Evolutionary conservation across 2,329 filamentous ascomycete genomes (phyloP).

Genomic region (Monosporascus sp.): DNA sequence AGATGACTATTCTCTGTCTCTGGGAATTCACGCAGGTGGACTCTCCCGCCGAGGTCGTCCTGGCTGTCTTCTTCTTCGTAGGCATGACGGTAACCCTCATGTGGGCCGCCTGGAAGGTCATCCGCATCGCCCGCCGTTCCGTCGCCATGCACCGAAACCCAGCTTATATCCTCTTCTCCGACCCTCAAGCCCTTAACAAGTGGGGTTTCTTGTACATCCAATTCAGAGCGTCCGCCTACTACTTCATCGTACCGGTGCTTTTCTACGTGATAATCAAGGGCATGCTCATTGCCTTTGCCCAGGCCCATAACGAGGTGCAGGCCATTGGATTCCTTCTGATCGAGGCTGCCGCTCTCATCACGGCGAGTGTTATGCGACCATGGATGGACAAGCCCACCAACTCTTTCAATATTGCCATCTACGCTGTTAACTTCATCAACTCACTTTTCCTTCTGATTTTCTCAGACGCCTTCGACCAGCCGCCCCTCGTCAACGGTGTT

Average conservation of each 20-base stretch:
- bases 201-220: constrained; percentile 91
- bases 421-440: constrained; percentile 76
- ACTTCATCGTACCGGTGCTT: constrained; percentile 74
- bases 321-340: constrained; percentile 72
- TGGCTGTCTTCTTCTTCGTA: constrained; percentile 76
- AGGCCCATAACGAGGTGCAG: constrained; percentile 61
- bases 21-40: constrained; percentile 80
- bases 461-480: constrained; percentile 74
- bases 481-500: constrained; percentile 70
- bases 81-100: constrained; percentile 66
- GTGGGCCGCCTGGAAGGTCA: constrained; percentile 79
- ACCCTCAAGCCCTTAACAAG: constrained; percentile 78
- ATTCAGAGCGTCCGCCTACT: constrained; percentile 83
- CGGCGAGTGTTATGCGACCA: constrained; percentile 68
- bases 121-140: constrained; percentile 73
- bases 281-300: constrained; percentile 74
- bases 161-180: constrained; percentile 84
- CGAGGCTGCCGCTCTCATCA: constrained; percentile 66
- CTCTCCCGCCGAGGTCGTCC: constrained; percentile 70
- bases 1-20: constrained; percentile 76
- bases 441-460: constrained; percentile 76
- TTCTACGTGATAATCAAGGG: constrained; percentile 70
- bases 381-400: constrained; percentile 97
- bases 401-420: constrained; percentile 81
- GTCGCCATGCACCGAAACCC: constrained; percentile 85